Conservation (phyloP, 139 green algal species). For the Chlorella sorokiniana region DNA sequence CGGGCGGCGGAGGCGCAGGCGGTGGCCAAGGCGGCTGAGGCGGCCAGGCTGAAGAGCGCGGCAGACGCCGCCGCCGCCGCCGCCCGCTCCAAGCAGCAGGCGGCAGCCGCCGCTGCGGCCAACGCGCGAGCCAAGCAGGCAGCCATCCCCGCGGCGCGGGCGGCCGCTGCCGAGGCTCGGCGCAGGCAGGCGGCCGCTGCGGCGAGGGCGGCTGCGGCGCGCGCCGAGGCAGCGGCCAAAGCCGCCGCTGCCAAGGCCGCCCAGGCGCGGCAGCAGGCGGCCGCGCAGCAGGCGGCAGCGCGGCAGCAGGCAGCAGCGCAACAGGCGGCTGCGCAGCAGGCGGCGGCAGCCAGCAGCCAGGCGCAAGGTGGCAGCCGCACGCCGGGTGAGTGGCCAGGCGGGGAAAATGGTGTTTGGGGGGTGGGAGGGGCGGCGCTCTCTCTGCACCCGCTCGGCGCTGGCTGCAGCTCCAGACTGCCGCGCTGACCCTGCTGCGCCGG, state of each 20-base stretch:
- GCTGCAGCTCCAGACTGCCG: no score
- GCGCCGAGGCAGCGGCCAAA: background rate
- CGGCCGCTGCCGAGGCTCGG: background rate
- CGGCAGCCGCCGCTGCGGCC: background rate
- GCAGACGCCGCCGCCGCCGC: background rate
- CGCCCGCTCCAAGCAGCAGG: background rate
- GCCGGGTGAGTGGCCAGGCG: no score
- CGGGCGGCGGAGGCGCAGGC: background rate
- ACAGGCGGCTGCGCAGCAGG: background rate
- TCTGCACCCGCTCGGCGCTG: no score
- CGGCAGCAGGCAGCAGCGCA: background rate
- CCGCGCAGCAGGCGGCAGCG: background rate
- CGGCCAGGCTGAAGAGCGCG: background rate
- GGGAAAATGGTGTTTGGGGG: no score
- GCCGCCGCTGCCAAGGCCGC: background rate
- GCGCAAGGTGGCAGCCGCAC: background rate
- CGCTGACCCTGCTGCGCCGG: no score
- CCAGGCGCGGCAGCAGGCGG: background rate
- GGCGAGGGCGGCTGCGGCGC: background rate
- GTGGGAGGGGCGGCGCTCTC: no score
- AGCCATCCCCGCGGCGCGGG: background rate
- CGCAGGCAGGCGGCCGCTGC: background rate
- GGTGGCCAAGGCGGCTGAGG: background rate
- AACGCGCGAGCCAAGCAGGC: background rate
- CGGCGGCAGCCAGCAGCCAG: background rate